Evolutionary conservation across 306 rosid genomes (phyloP), one percentile per base, ranked within the genome.

Genomic region (Malus sieversii): DNA sequence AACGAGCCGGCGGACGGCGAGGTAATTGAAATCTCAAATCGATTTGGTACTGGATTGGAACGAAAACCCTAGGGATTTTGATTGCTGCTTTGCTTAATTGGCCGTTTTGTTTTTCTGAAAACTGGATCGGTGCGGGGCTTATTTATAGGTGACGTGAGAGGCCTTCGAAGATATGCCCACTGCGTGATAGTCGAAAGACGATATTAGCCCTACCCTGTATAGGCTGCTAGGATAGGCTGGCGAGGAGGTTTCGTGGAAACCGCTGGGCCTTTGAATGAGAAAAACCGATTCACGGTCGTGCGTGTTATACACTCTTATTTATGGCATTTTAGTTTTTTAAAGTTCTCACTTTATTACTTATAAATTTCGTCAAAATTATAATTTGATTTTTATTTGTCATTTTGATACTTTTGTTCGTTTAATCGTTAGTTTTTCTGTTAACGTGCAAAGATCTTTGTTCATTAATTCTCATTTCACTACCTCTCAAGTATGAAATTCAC

Each of bases 111-210:
- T 10, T 35, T 35, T 35, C 51, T 11, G 4, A 2, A 35, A 66
- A 4, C 4, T 1, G 10, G 1, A 5, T 10, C 15, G 70, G 5
- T 19, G 8, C 19, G 70, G 25, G 12, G 18, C 18, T 10, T 35
- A 20, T 35, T 66, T 66, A 66, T 66, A 66, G 48, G 22, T n/a
- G 46, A 35, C 70, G 70, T 20, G 70, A 66, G 51, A 35, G 4
- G 5, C 4, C 27, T 20, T 10, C 33, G 10, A 14, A 29, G 1
- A 38, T 22, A 19, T 19, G 1, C 70, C 48, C 51, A 2, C 48
- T 20, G 15, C 16, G 1, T 6, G 44, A 32, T 18, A 40, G 44
- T 16, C 6, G 35, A 63, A 64, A 64, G 45, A 18, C 68, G 68
- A 10, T 32, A 38, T 16, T 32, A 5, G 13, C 68, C 68, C 45